phyloP scores from a whole-genome alignment of 306 rosid genomes.

The Herpetospermum pedunculosum region DNA sequence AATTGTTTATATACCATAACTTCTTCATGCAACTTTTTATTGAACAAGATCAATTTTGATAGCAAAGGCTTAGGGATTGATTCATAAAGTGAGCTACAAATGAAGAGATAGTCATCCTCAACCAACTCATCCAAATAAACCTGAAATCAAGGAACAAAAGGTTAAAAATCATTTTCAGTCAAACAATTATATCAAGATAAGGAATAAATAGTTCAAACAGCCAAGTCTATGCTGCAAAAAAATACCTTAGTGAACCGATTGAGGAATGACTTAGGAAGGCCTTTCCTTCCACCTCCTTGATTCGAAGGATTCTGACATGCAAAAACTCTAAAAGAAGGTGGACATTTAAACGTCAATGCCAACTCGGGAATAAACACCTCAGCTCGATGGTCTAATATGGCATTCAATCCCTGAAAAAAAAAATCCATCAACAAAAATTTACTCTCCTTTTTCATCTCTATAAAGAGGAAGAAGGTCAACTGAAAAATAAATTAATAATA shows the following conservation, averaged over 20 bases:
- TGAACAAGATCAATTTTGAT: conserved; percentile 52
- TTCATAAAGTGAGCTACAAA: conserved; percentile 63
- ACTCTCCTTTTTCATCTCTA: neutral
- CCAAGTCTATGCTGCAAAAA: neutral
- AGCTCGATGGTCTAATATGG: conserved; percentile 96
- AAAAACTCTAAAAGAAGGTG: conserved; percentile 78
- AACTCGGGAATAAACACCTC: conserved; percentile 92
- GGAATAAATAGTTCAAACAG: neutral
- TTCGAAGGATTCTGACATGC: conserved; percentile 90
- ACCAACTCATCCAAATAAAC: conserved; percentile 83
- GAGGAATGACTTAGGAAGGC: conserved; percentile 87
- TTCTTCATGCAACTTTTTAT: conserved; percentile 69
- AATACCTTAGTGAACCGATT: conserved; percentile 88
- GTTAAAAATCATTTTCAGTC: neutral
- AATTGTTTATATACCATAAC: conserved; percentile 55
- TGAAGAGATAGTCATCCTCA: conserved; percentile 66
- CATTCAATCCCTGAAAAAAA: conserved; percentile 70
- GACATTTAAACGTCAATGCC: conserved; percentile 69
- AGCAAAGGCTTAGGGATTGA: conserved; percentile 40
- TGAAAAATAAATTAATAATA: neutral
- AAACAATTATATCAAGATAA: neutral
- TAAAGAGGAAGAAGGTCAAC: neutral
- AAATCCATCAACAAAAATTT: conserved; percentile 1
- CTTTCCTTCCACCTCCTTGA: conserved; percentile 96
- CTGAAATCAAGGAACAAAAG: conserved; percentile 59